Evolutionary conservation across 2,329 filamentous ascomycete species (phyloP).

Genomic region (Diaporthe humulicola): DNA sequence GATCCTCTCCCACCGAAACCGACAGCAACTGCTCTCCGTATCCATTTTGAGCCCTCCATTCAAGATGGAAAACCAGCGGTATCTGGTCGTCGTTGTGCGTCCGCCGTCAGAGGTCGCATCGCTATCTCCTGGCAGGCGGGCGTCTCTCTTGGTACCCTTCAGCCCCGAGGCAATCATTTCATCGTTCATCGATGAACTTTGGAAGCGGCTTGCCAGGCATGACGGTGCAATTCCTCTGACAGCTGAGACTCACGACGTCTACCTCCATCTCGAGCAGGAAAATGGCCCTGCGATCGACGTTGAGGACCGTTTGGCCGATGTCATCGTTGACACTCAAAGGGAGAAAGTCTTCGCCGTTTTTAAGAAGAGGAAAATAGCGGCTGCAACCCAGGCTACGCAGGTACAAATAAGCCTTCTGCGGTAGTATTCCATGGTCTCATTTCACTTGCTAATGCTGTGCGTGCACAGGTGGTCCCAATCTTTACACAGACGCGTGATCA

Average conservation of each 20-base stretch:
- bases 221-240: background rate
- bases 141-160: slow-evolving; percentile 13
- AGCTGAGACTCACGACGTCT: slow-evolving; percentile 7
- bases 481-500: background rate
- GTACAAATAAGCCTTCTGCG: background rate
- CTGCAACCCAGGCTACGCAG: background rate
- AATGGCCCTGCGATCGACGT: background rate
- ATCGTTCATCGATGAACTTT: slow-evolving; percentile 5
- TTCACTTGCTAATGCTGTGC: background rate
- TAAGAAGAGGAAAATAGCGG: background rate
- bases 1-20: background rate
- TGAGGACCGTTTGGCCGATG: slow-evolving; percentile 3
- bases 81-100: slow-evolving; percentile 21
- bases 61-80: slow-evolving; percentile 18
- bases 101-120: background rate
- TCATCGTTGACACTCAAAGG: background rate
- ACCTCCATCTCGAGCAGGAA: background rate
- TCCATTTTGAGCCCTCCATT: background rate
- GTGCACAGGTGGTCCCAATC: background rate
- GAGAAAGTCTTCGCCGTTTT: slow-evolving; percentile 16
- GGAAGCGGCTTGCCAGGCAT: slow-evolving; percentile 15
- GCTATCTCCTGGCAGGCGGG: background rate
- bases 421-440: no score
- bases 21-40: background rate
- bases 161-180: slow-evolving; percentile 2